Conservation (phyloP, 129 eudicot genomes). For the Deinandra increscens region DNA sequence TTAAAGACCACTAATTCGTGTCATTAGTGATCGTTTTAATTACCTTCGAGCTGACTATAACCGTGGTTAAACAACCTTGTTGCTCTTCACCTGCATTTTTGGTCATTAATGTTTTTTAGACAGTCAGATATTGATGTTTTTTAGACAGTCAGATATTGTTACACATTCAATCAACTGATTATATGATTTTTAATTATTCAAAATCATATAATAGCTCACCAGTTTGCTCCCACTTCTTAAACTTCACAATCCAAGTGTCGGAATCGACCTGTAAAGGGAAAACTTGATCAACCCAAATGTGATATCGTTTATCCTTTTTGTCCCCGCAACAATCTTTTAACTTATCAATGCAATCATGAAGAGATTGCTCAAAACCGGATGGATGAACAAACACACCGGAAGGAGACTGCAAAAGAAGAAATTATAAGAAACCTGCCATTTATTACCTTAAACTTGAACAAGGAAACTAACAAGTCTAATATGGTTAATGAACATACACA, state of each 20-base stretch:
- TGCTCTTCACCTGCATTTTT: conserved; percentile 60
- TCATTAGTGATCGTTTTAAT: conserved; percentile 3
- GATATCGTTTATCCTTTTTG: conserved; percentile 60
- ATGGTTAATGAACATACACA: conserved; percentile 48
- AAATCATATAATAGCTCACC: conserved; percentile 43
- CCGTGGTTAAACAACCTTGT: conserved; percentile 64
- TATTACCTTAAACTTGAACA: not conserved
- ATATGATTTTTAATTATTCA: not conserved
- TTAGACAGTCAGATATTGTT: not conserved
- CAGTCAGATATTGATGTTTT: not conserved
- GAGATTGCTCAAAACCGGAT: conserved; percentile 57
- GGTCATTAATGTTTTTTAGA: not conserved
- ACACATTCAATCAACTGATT: not conserved
- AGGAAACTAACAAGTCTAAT: not conserved
- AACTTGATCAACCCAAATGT: conserved; percentile 93
- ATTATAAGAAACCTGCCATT: conserved; percentile 1
- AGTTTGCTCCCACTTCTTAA: conserved; percentile 84
- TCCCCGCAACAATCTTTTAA: conserved; percentile 62
- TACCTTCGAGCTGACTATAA: conserved; percentile 72
- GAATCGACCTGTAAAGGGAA: conserved; percentile 56
- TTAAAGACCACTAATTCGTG: not conserved
- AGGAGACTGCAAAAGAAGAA: conserved; percentile 44
- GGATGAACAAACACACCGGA: conserved; percentile 65
- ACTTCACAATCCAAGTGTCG: conserved; percentile 73
- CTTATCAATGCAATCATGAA: conserved; percentile 55